These are phyloP conservation scores for Cercospora sp. DNA, from an alignment of 2,329 filamentous ascomycete genomes.

Conservation along the genomic window DNA sequence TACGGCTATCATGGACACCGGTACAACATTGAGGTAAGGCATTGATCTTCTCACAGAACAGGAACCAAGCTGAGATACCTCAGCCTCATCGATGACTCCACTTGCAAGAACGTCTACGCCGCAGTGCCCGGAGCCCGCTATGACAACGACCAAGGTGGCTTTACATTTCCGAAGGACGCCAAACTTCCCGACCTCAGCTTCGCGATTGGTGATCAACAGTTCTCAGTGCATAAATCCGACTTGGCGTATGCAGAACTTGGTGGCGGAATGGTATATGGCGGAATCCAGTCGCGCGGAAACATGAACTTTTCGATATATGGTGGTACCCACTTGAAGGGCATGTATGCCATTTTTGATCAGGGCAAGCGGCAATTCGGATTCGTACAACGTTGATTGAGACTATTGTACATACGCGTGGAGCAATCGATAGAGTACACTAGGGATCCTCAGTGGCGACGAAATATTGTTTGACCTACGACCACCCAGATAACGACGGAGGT, in stretches of 20 bases:
- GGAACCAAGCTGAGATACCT: background rate
- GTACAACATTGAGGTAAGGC: constrained; percentile 58
- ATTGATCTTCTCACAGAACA: too few species aligned
- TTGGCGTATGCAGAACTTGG: constrained; percentile 59
- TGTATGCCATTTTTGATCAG: constrained; percentile 67
- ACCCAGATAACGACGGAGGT: constrained; percentile 22
- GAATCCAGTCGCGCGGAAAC: constrained; percentile 63
- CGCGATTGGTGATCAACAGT: constrained; percentile 62
- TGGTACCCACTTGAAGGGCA: constrained; percentile 63
- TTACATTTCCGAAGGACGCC: constrained; percentile 59
- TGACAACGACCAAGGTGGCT: constrained; percentile 49
- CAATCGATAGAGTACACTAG: background rate
- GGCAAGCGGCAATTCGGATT: constrained; percentile 60
- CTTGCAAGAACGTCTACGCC: constrained; percentile 63
- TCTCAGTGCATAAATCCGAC: constrained; percentile 63
- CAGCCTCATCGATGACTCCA: constrained; percentile 61
- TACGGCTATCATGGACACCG: constrained; percentile 70
- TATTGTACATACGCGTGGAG: background rate
- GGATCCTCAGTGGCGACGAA: too few species aligned
- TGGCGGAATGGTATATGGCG: constrained; percentile 61
- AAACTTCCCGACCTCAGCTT: constrained; percentile 63
- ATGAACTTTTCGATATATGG: constrained; percentile 64
- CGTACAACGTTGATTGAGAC: constrained; percentile 46
- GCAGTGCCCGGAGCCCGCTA: constrained; percentile 60
- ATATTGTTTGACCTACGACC: constrained; percentile 1